Evolutionary conservation across 257 asterid species (phyloP).

Genomic region (Solanum boliviense): DNA sequence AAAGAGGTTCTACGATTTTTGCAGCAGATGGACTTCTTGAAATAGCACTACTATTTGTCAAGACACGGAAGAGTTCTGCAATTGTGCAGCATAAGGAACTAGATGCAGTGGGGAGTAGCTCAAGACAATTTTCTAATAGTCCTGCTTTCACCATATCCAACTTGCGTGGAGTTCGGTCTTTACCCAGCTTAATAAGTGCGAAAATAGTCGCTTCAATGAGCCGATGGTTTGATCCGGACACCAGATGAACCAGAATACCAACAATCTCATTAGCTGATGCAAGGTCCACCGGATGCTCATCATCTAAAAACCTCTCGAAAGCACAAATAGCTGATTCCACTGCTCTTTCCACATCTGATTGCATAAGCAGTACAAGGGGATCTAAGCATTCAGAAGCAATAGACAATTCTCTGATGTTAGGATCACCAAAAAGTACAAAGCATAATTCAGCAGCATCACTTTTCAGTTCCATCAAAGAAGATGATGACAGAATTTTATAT

Average conservation of each 20-base stretch:
- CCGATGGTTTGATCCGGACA: conserved; percentile 61
- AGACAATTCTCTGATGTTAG: conserved; percentile 40
- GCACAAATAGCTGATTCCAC: conserved; percentile 73
- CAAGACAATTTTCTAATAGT: conserved; percentile 69
- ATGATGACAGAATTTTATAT: conserved; percentile 41
- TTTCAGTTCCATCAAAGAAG: conserved; percentile 45
- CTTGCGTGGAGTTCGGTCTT: conserved; percentile 84
- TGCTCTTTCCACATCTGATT: conserved; percentile 44
- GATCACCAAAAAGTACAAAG: conserved; percentile 43
- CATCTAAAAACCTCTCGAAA: conserved; percentile 63
- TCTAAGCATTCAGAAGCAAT: conserved; percentile 51
- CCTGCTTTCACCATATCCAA: conserved; percentile 85
- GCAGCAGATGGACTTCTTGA: conserved; percentile 59
- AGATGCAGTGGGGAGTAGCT: conserved; percentile 58
- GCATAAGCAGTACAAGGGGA: conserved; percentile 57
- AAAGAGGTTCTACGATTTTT: conserved; percentile 68
- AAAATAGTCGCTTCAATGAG: conserved; percentile 74
- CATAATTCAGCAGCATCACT: conserved; percentile 70
- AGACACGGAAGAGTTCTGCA: conserved; percentile 77
- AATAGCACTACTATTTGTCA: conserved; percentile 80
- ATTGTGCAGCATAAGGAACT: conserved; percentile 58
- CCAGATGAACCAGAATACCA: conserved; percentile 49
- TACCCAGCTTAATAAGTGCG: conserved; percentile 71
- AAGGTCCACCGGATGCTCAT: conserved; percentile 55
- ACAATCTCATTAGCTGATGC: conserved; percentile 49